A percentile compares a stretch with the other conserved stretches of the same genome.
Conservation (phyloP, 2,329 filamentous ascomycete species). For the Hypoxylon sp. region DNA sequence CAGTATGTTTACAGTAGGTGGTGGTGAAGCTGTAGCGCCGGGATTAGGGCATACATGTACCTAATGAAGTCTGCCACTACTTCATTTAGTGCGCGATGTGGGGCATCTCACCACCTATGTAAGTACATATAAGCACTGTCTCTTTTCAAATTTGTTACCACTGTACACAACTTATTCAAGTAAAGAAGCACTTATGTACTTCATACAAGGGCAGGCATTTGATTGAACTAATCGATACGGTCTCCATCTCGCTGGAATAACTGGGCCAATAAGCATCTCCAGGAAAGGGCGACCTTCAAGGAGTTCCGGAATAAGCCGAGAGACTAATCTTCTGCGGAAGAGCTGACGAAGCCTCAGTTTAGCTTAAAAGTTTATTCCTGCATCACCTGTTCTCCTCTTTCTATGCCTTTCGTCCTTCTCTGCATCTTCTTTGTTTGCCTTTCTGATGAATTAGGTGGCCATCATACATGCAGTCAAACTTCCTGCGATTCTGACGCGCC, state of each 20-base stretch:
- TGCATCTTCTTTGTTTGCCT: not conserved
- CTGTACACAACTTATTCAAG: not conserved
- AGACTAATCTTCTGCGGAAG: not conserved
- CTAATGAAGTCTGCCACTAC: no score
- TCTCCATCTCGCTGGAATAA: not conserved
- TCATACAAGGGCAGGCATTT: no score
- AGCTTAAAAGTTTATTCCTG: no score
- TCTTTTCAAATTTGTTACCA: not conserved
- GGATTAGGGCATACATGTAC: not conserved
- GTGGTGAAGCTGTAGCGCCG: not conserved
- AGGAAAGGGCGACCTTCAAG: no score
- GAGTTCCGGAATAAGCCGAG: not conserved
- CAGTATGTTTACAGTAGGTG: conserved; percentile 6
- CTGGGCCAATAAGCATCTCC: no score
- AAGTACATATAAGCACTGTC: not conserved
- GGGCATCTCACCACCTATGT: not conserved
- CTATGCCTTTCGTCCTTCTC: not conserved
- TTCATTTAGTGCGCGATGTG: not conserved
- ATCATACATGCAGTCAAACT: no score
- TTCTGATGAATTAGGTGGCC: no score
- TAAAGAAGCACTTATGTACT: no score
- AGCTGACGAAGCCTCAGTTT: no score
- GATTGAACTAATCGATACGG: not conserved
- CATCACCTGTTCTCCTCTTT: not conserved
- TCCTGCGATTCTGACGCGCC: not conserved